A percentile compares a stretch with the other conserved stretches of the same genome.
Evolutionary conservation across 164 flowering plant species (phyloP).

Genomic region (Vitis amurensis): DNA sequence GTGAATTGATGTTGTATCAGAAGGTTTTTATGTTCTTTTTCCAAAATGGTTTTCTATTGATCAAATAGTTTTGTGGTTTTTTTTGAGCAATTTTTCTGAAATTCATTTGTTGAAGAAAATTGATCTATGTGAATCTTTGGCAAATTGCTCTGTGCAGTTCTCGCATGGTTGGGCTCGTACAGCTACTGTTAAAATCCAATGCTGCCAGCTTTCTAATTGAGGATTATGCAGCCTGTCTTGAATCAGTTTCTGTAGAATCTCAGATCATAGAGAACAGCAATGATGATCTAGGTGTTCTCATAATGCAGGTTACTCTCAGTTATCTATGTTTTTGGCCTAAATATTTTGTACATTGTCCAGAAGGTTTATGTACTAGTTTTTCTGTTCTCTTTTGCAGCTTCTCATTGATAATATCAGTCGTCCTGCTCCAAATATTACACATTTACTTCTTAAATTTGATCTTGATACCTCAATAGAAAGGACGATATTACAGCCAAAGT

Average conservation of each 20-base stretch:
- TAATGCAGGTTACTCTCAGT: slow-evolving; percentile 65
- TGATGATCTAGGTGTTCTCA: slow-evolving; percentile 86
- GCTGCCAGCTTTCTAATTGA: slow-evolving; percentile 72
- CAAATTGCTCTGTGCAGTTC: slow-evolving; percentile 44
- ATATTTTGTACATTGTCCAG: slow-evolving; percentile 12
- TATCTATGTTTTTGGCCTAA: neutral
- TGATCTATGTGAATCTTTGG: too few species aligned
- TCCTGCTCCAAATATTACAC: slow-evolving; percentile 93
- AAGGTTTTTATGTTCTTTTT: neutral
- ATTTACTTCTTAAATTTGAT: slow-evolving; percentile 91
- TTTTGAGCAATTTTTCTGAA: neutral
- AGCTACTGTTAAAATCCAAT: slow-evolving; percentile 72
- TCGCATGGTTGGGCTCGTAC: slow-evolving; percentile 90
- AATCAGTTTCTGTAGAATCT: slow-evolving; percentile 71
- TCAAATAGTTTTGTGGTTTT: too few species aligned
- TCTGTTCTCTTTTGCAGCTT: slow-evolving; percentile 52
- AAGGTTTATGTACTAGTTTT: neutral
- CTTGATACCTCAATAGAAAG: slow-evolving; percentile 76
- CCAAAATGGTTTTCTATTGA: too few species aligned
- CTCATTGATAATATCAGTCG: slow-evolving; percentile 82
- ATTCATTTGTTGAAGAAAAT: neutral
- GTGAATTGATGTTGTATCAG: neutral
- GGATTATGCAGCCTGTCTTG: slow-evolving; percentile 98
- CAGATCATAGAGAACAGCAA: slow-evolving; percentile 63
- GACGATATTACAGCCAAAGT: slow-evolving; percentile 84